Evolutionary conservation across 2,329 filamentous ascomycete species (phyloP), one percentile per base, ranked within the genome.

Genomic region (Atkinsonella hypoxylon): DNA sequence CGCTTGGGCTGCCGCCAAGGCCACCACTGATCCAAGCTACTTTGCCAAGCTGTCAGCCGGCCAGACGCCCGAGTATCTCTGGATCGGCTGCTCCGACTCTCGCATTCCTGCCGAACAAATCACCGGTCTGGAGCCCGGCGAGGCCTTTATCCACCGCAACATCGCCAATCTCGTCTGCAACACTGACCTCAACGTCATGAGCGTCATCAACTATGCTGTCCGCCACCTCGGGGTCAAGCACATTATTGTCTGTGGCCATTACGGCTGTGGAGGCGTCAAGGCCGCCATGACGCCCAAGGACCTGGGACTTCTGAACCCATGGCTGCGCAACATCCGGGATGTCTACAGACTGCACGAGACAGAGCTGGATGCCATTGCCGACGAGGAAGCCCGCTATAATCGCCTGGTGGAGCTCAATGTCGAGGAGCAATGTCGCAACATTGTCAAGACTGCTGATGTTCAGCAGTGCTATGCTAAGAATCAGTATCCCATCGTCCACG

Each of bases 91-190:
- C 76, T 85, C 85, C 67, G 89, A 95, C 74, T 89, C 83, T 40
- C 87, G 90, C 57, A 87, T 91, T 64, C 90, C 90, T n/a, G 89
- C 91, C 60, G 91, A 90, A 62, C 87, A 87, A 62, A 82, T 96
- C 65, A 82, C 89, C 45, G 84, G 86, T 57, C 78, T 91, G 51
- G 76, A 85, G 62, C 87, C 89, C n/a, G 89, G 89, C 58, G 88
- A 95, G 69, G 85, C 91, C 61, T 96, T 95, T 67, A 85, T 94
- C 58, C 89, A 95, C 75, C 87, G 90, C 69, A 95, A 96, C 64
- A 95, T 95, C 67, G 89, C 89, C 70, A 95, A 95, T 74, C 77
- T 94, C 57, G 77, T 95, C 51, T 81, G 82, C 70, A 81, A 83
- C 63, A 83, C 81, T 56, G 90, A 96, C 64, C 77, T 94, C 62